These are phyloP conservation scores for Tricladium varicosporioides DNA, from an alignment of 2,329 filamentous ascomycete species.

Conservation along the genomic window DNA sequence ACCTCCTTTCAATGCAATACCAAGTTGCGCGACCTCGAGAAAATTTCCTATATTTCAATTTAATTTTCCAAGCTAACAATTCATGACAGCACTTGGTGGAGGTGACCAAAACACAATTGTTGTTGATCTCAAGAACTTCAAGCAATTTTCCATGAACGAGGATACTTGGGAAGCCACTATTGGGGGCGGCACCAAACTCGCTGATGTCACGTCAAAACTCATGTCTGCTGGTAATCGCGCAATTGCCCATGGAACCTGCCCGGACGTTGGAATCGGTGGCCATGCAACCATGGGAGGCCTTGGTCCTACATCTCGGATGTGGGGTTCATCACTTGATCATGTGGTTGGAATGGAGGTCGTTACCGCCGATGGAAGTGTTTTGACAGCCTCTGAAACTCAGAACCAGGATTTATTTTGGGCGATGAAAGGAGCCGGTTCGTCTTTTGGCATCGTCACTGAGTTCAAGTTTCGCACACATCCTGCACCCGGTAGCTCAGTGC, in stretches of 20 bases:
- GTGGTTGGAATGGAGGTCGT: slow-evolving; percentile 47
- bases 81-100: slow-evolving; percentile 40
- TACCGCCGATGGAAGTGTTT: slow-evolving; percentile 33
- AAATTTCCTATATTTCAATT: not conserved
- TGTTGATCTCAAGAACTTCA: slow-evolving; percentile 53
- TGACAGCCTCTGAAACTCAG: slow-evolving; percentile 27
- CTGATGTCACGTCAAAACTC: slow-evolving; percentile 49
- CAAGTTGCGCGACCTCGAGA: not conserved
- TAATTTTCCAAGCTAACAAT: not conserved
- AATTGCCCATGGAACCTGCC: slow-evolving; percentile 58
- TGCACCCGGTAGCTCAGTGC: slow-evolving; percentile 53
- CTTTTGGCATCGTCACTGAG: slow-evolving; percentile 37
- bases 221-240: slow-evolving; percentile 53
- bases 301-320: slow-evolving; percentile 44
- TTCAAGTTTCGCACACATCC: slow-evolving; percentile 46
- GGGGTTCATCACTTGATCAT: slow-evolving; percentile 50
- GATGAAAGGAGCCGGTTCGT: slow-evolving; percentile 35
- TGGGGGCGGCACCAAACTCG: slow-evolving; percentile 52
- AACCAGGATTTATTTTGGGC: slow-evolving; percentile 35
- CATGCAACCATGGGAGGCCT: slow-evolving; percentile 52
- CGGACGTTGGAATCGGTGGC: slow-evolving; percentile 56
- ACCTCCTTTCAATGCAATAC: not conserved
- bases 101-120: slow-evolving; percentile 50
- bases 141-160: slow-evolving; percentile 51
- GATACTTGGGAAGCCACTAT: slow-evolving; percentile 53